Percentiles rank a stretch among this genome's conserved stretches.
phyloP scores from a whole-genome alignment of 2,329 filamentous ascomycete species.

The Raffaelea arxii region DNA sequence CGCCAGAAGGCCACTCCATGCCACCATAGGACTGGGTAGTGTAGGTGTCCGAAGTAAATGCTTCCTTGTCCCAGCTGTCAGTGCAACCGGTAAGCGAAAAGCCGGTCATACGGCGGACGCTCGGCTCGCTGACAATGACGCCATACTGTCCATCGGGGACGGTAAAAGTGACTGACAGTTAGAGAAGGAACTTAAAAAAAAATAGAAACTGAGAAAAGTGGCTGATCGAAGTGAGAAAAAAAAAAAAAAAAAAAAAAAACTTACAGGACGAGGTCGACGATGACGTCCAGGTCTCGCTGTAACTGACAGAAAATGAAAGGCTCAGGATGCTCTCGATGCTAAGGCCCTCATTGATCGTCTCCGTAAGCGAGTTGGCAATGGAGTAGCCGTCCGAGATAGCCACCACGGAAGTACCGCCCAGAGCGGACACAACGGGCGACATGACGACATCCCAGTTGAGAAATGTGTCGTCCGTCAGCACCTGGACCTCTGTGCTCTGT shows the following conservation, averaged over 20 bases:
- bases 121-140: constrained; percentile 2
- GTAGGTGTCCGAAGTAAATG: background rate
- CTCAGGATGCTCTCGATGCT: background rate
- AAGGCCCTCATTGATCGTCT: background rate
- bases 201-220: background rate
- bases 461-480: background rate
- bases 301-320: background rate
- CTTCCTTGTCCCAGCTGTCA: background rate
- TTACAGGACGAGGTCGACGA: background rate
- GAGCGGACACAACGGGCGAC: background rate
- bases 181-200: background rate
- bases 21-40: background rate
- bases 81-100: background rate
- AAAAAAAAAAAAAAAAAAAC: background rate
- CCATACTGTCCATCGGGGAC: background rate
- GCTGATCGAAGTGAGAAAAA: background rate
- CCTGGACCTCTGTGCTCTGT: constrained; percentile 1
- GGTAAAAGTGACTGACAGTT: background rate
- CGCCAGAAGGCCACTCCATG: background rate
- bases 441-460: constrained; percentile 4
- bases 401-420: background rate
- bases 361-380: background rate
- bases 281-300: background rate
- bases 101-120: constrained; percentile 1
- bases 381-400: background rate